phyloP scores from a whole-genome alignment of 169 alveolate species.

The Plasmodium adleri region DNA sequence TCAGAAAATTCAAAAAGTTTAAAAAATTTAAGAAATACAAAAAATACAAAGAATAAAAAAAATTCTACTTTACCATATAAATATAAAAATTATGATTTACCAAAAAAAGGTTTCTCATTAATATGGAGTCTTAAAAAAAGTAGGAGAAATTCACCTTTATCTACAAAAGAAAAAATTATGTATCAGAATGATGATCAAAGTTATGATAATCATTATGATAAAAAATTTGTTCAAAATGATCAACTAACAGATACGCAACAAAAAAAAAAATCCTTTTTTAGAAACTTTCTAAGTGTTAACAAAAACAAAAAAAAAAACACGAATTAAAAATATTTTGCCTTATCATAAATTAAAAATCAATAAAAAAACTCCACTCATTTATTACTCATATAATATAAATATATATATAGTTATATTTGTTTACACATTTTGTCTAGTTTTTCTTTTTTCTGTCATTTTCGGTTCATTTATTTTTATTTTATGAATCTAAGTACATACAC shows the following conservation, averaged over 20 bases:
- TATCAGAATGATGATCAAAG: slow-evolving; percentile 6
- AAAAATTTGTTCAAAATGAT: background rate
- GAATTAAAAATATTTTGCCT: no score
- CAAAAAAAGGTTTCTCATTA: slow-evolving; percentile 68
- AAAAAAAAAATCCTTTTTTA: slow-evolving; percentile 53
- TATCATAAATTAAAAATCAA: no score
- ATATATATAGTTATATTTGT: no score
- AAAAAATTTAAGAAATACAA: background rate
- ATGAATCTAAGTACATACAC: no score
- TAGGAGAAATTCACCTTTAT: slow-evolving; percentile 27
- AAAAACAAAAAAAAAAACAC: slow-evolving; percentile 4
- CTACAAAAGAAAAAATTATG: slow-evolving; percentile 47
- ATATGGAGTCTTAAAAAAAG: slow-evolving; percentile 63
- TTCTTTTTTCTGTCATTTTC: background rate
- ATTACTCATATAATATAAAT: no score
- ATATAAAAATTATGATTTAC: slow-evolving; percentile 49
- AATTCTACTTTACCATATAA: background rate
- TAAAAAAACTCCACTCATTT: no score
- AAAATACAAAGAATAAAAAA: slow-evolving; percentile 4
- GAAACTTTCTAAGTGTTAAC: slow-evolving; percentile 9
- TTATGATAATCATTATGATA: background rate
- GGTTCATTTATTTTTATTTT: no score
- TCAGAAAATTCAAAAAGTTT: no score
- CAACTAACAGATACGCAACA: background rate
- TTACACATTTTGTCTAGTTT: background rate